Conservation (phyloP, 2,329 filamentous ascomycete genomes). For the Alternaria solani region DNA sequence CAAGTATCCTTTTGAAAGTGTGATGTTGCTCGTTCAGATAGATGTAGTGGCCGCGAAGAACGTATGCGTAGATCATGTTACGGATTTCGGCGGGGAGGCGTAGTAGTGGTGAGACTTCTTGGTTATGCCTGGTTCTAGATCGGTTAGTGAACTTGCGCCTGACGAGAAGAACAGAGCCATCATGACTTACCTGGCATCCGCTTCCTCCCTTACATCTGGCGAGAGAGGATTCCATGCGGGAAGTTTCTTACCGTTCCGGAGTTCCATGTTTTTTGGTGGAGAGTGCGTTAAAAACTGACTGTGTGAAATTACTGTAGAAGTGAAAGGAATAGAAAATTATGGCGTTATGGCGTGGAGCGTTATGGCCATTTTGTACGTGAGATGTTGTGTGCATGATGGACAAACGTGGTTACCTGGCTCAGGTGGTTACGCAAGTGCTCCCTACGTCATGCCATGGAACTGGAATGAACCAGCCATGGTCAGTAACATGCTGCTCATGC, state of each 20-base stretch:
- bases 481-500: neutral
- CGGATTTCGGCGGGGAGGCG: conserved; percentile 1
- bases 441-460: neutral
- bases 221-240: neutral
- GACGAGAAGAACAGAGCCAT: neutral
- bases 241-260: neutral
- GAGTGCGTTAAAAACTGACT: neutral
- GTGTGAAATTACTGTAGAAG: neutral
- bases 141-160: neutral
- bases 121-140: neutral
- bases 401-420: neutral
- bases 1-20: no score
- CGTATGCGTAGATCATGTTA: neutral
- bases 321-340: neutral
- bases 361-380: neutral
- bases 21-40: neutral
- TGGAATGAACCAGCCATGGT: neutral
- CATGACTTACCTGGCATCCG: neutral
- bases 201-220: no score
- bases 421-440: neutral
- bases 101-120: neutral
- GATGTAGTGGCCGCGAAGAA: neutral
- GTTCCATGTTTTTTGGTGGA: neutral
- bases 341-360: no score
- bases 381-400: no score